Evolutionary conservation across 129 eudicot species (phyloP).

Genomic region (Dittrichia graveolens): DNA sequence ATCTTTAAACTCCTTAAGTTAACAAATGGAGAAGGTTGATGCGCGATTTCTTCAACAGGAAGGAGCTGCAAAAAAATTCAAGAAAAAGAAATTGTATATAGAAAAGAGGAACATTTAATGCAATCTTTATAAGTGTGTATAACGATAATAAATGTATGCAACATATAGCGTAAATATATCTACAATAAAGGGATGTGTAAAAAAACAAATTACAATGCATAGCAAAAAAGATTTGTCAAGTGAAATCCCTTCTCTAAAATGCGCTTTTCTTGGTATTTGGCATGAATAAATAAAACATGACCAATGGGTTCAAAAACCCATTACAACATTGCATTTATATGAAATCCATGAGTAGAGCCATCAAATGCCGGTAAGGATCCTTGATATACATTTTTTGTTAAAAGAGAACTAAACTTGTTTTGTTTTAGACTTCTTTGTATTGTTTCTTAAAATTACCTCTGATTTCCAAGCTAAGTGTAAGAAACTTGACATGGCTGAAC

Average conservation of each 20-base stretch:
- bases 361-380: too few relatives aligned
- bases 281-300: too few relatives aligned
- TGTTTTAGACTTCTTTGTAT: not conserved
- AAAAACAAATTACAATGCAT: too few relatives aligned
- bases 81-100: not conserved
- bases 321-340: not conserved
- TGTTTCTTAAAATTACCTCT: not conserved
- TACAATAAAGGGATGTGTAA: too few relatives aligned
- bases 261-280: not conserved
- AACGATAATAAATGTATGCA: not conserved
- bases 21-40: slow-evolving; percentile 19
- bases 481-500: slow-evolving; percentile 15
- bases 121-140: too few relatives aligned
- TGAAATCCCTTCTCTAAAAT: not conserved
- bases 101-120: not conserved
- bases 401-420: not conserved
- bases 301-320: not conserved
- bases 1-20: slow-evolving; percentile 13
- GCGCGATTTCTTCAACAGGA: not conserved
- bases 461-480: slow-evolving; percentile 18
- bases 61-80: not conserved
- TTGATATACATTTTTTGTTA: too few relatives aligned
- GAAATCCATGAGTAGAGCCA: too few relatives aligned
- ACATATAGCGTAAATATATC: not conserved
- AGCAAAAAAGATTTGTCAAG: too few relatives aligned